Evolutionary conservation across 192 early-diverging fungal genomes (phyloP).

Genomic region (Cetraspora pellucida): DNA sequence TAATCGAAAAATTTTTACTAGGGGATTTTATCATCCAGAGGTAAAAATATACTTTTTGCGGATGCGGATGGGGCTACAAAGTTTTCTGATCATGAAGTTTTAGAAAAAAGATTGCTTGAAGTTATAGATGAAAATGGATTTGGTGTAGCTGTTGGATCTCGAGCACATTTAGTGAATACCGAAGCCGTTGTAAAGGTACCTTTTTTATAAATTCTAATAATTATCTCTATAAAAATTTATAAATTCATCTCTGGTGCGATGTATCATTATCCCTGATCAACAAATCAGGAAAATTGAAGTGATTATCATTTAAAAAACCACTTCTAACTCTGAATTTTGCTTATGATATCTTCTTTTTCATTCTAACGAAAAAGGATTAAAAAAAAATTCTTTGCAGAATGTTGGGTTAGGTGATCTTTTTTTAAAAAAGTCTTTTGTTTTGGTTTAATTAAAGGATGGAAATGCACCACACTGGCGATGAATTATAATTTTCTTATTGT

Average conservation of each 20-base stretch:
- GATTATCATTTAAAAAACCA: too few relatives aligned
- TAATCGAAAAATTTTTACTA: slow-evolving; percentile 39
- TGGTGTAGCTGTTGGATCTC: slow-evolving; percentile 83
- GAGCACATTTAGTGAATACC: slow-evolving; percentile 84
- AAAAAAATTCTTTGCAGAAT: too few relatives aligned
- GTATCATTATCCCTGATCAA: too few relatives aligned
- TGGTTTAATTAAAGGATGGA: too few relatives aligned
- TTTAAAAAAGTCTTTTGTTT: too few relatives aligned
- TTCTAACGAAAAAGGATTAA: too few relatives aligned
- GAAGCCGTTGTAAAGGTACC: slow-evolving; percentile 86
- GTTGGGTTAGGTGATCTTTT: too few relatives aligned
- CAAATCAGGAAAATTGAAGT: too few relatives aligned
- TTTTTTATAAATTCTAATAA: background rate
- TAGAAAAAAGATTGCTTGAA: slow-evolving; percentile 52
- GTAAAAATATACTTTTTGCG: slow-evolving; percentile 81
- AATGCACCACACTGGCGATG: too few relatives aligned
- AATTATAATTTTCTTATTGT: background rate
- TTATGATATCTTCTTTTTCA: too few relatives aligned
- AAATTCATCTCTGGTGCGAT: too few relatives aligned
- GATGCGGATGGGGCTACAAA: slow-evolving; percentile 95
- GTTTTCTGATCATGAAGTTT: slow-evolving; percentile 80
- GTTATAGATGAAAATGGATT: slow-evolving; percentile 49
- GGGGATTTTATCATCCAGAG: slow-evolving; percentile 82
- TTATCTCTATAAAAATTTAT: background rate
- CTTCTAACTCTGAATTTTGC: too few relatives aligned